phyloP scores from a whole-genome alignment of 139 green algal genomes.

The Coelastrella sp. region DNA sequence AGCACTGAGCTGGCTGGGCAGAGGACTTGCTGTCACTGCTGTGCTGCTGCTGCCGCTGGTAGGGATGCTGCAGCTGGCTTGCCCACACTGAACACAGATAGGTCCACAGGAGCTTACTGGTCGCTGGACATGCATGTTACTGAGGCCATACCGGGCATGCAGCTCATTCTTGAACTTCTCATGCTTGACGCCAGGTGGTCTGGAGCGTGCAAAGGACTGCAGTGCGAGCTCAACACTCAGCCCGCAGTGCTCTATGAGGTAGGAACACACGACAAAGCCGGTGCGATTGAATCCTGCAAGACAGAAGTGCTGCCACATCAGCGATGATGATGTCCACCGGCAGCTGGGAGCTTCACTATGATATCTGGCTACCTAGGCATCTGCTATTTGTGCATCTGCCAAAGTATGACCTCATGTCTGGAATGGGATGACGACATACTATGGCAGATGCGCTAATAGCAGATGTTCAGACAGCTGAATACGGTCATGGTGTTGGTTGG shows the following conservation, averaged over 20 bases:
- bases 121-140: background rate
- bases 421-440: too few relatives aligned
- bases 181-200: slow-evolving; percentile 88
- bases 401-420: too few relatives aligned
- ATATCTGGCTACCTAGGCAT: too few relatives aligned
- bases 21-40: background rate
- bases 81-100: background rate
- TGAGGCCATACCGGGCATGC: slow-evolving; percentile 62
- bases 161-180: slow-evolving; percentile 83
- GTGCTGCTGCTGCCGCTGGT: background rate
- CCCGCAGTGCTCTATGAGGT: slow-evolving; percentile 73
- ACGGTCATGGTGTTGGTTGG: too few relatives aligned
- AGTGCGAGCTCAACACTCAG: slow-evolving; percentile 80
- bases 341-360: background rate
- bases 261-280: slow-evolving; percentile 88
- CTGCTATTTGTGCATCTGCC: too few relatives aligned
- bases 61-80: slow-evolving; percentile 5
- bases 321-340: too few relatives aligned
- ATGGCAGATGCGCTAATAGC: too few relatives aligned
- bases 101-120: background rate
- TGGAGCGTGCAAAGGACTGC: slow-evolving; percentile 70
- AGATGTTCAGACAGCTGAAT: too few relatives aligned
- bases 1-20: background rate
- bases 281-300: slow-evolving; percentile 87
- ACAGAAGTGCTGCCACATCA: background rate